Evolutionary conservation across 2,329 filamentous ascomycete genomes (phyloP), one percentile per base, ranked within the genome.

Genomic region (Pestalotiopsis fici): DNA sequence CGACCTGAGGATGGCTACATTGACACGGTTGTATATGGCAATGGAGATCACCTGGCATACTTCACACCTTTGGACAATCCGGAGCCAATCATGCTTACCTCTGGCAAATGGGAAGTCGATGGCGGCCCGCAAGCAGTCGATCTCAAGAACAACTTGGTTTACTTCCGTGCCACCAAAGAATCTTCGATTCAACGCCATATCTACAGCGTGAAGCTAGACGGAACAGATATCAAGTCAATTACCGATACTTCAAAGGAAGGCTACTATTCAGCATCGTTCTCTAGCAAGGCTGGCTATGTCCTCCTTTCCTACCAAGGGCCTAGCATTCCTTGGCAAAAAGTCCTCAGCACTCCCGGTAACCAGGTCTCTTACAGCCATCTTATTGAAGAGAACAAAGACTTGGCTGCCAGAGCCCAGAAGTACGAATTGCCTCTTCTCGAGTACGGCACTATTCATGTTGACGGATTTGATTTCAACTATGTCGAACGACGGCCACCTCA

Each of bases 91-190:
- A 89, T 97, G 84, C 88, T 99, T 54, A 99, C 96, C 0, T 90
- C 92, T 47, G 96, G 96, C 4, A 79, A 91, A 37, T 99, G 95
- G 95, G 97, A 99, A 78, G 95, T 99, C 0, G 93, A 94, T 3
- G 85, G 91, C 65, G 94, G 92, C 0, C 94, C 95, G 0, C 93
- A 93, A 2, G 92, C 93, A 0, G 87, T 99, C 27, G 95, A 98
- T 76, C 81, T 98, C 50, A 87, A 89, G 72, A 91, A 92, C 71
- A 97, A 97, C 74, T 80, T 97, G 9, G 94, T 98, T 13, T 99
- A 99, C 79, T 98, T 97, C 75, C 83, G 94, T 62, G 91, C 90
- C 1, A 96, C 96, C 1, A 94, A 95, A 76, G 91, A 96, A 72
- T 92, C 92, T 3, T 92, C 95, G 5, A 96, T 93, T 55, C 92